Percentiles rank a stretch among this genome's conserved stretches.
These are phyloP conservation scores for Irpex rosettiformis DNA, from an alignment of 1,284 basidiomycete genomes.

Conservation along the genomic window DNA sequence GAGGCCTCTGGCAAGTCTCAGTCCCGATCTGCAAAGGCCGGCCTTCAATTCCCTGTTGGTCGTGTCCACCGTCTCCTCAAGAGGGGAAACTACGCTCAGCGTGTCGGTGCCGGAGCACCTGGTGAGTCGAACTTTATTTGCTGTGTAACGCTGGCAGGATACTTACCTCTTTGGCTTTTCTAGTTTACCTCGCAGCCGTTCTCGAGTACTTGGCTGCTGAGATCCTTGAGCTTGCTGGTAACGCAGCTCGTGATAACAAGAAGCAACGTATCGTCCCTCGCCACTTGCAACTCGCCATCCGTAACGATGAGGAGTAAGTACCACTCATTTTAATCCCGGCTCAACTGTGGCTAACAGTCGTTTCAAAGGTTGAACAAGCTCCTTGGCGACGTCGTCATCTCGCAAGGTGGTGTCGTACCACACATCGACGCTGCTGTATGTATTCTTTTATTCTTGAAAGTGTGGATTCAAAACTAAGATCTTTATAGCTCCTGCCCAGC, in stretches of 20 bases:
- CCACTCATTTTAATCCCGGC: background rate
- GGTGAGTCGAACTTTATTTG: constrained; percentile 44
- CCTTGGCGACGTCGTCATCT: constrained; percentile 81
- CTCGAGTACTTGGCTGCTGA: constrained; percentile 84
- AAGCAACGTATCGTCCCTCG: constrained; percentile 87
- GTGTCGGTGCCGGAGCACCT: constrained; percentile 77
- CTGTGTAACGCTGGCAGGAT: background rate
- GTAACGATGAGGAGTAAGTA: constrained; percentile 77
- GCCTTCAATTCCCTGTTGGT: constrained; percentile 87
- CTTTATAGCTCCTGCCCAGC: constrained; percentile 53
- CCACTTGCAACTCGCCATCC: constrained; percentile 85
- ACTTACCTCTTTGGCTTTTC: constrained; percentile 4
- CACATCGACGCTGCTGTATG: constrained; percentile 44
- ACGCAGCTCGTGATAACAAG: constrained; percentile 79
- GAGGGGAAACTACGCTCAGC: constrained; percentile 85
- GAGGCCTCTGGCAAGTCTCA: constrained; percentile 47
- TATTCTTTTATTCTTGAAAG: background rate
- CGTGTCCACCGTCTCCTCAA: constrained; percentile 90
- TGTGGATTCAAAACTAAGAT: background rate
- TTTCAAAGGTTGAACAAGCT: constrained; percentile 57
- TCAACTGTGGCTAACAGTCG: background rate
- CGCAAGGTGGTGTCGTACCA: constrained; percentile 85
- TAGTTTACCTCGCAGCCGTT: constrained; percentile 84
- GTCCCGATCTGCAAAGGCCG: constrained; percentile 80
- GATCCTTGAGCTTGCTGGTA: constrained; percentile 86